Evolutionary conservation across 2,329 filamentous ascomycete genomes (phyloP).

Genomic region (Clathrospora elynae): DNA sequence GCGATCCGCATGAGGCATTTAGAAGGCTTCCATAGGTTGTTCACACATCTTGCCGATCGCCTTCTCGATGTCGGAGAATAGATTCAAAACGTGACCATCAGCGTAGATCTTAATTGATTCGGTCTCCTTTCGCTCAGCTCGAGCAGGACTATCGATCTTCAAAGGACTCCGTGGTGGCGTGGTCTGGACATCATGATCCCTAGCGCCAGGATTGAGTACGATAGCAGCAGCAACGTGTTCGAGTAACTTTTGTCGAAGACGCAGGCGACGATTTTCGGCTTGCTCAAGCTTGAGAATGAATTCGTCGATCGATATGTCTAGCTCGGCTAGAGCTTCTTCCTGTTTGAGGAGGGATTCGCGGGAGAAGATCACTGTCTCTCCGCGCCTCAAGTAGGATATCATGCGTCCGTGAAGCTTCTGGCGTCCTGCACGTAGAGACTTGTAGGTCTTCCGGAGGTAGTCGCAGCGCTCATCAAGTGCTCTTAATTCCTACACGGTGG

Average conservation of each 20-base stretch:
- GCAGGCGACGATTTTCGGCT: conserved; percentile 75
- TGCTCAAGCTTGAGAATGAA: conserved; percentile 81
- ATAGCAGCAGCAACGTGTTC: conserved; percentile 77
- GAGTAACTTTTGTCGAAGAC: conserved; percentile 77
- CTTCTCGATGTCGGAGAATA: conserved; percentile 51
- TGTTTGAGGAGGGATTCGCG: conserved; percentile 77
- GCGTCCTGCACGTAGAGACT: conserved; percentile 73
- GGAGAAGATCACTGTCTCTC: conserved; percentile 72
- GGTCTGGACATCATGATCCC: conserved; percentile 36
- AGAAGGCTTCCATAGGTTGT: conserved; percentile 47
- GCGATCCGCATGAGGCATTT: conserved; percentile 19
- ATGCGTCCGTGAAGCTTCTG: conserved; percentile 78
- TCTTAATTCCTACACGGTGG: conserved; percentile 66
- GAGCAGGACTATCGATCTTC: conserved; percentile 44
- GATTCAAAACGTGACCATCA: conserved; percentile 49
- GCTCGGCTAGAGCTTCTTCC: conserved; percentile 76
- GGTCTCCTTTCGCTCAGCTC: conserved; percentile 45
- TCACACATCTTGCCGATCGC: conserved; percentile 52
- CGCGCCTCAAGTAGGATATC: conserved; percentile 75
- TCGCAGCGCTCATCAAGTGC: conserved; percentile 78
- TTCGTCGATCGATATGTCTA: conserved; percentile 78
- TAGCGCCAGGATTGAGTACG: conserved; percentile 40
- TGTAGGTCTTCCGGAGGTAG: conserved; percentile 77
- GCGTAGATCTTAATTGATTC: conserved; percentile 53
- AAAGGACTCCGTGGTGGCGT: conserved; percentile 49